Evolutionary conservation across 2,329 filamentous ascomycete genomes (phyloP).

Genomic region (Claviceps capensis): DNA sequence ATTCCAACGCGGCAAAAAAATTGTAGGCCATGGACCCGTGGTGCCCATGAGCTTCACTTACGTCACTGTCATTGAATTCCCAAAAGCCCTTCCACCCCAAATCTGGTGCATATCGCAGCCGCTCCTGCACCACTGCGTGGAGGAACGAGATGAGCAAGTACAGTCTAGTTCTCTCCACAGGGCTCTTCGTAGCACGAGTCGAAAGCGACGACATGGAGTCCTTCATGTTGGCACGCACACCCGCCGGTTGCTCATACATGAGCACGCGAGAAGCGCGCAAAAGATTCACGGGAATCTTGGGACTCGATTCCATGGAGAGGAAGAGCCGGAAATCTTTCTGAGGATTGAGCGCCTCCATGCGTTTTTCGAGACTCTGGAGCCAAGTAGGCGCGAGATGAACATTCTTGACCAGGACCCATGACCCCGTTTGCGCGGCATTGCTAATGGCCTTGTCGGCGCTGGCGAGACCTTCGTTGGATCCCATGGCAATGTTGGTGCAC

Average conservation of each 20-base stretch:
- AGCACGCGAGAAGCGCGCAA: conserved; percentile 85
- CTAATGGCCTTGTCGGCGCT: conserved; percentile 92
- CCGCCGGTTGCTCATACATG: conserved; percentile 96
- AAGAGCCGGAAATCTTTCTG: conserved; percentile 89
- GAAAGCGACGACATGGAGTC: conserved; percentile 81
- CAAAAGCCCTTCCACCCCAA: conserved; percentile 98
- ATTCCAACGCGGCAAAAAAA: no score
- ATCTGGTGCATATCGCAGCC: conserved; percentile 82
- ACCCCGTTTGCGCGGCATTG: conserved; percentile 80
- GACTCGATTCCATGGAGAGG: conserved; percentile 94
- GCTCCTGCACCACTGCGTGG: conserved; percentile 90
- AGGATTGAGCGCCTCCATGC: conserved; percentile 87
- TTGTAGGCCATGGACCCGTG: conserved; percentile 1
- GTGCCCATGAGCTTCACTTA: conserved; percentile 33
- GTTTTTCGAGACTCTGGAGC: conserved; percentile 94
- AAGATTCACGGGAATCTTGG: conserved; percentile 92
- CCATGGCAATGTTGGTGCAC: conserved; percentile 98
- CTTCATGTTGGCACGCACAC: conserved; percentile 96
- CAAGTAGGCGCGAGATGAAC: conserved; percentile 92
- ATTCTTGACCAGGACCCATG: conserved; percentile 98
- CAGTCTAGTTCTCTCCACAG: conserved; percentile 79
- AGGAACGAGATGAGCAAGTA: conserved; percentile 89
- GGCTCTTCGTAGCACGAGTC: conserved; percentile 60
- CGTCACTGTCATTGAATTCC: conserved; percentile 99
- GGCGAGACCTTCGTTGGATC: conserved; percentile 84